Percentiles rank a stretch among this genome's conserved stretches.
phyloP scores from a whole-genome alignment of 169 alveolate species.

The Cryptosporidium felis region DNA sequence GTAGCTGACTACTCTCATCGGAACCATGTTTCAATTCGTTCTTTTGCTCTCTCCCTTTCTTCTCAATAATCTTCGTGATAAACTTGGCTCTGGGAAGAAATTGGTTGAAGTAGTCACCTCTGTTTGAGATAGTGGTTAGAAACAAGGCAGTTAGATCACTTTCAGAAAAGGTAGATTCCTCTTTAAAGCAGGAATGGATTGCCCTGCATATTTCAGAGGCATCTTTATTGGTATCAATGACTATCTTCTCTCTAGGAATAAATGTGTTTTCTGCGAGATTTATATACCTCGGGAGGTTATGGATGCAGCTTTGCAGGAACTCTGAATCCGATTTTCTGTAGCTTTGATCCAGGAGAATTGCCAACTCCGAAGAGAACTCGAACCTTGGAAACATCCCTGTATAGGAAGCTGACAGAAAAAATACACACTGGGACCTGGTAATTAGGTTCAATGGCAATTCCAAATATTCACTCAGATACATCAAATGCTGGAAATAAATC shows the following conservation, averaged over 20 bases:
- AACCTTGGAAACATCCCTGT: slow-evolving; percentile 68
- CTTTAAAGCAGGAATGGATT: slow-evolving; percentile 5
- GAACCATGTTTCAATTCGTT: not conserved
- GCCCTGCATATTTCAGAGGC: slow-evolving; percentile 24
- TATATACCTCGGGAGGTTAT: slow-evolving; percentile 17
- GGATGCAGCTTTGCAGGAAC: not conserved
- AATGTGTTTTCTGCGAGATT: slow-evolving; percentile 36
- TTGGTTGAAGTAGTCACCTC: slow-evolving; percentile 7
- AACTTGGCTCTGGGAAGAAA: slow-evolving; percentile 29
- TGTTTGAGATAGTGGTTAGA: not conserved
- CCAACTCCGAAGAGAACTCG: slow-evolving; percentile 17
- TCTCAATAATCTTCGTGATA: not conserved
- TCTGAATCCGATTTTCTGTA: not conserved
- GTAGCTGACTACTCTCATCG: not conserved
- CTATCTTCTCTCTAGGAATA: slow-evolving; percentile 8
- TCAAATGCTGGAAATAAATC: slow-evolving; percentile 34
- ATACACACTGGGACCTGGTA: slow-evolving; percentile 23
- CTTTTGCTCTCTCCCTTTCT: not conserved
- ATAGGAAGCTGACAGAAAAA: slow-evolving; percentile 53
- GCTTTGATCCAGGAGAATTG: slow-evolving; percentile 6
- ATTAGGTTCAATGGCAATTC: slow-evolving; percentile 31
- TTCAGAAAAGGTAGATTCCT: not conserved
- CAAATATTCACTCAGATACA: slow-evolving; percentile 40
- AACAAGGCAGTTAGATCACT: slow-evolving; percentile 23
- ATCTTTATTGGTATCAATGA: not conserved